Evolutionary conservation across 2,329 filamentous ascomycete genomes (phyloP).

Genomic region (Escovopsis sp.): DNA sequence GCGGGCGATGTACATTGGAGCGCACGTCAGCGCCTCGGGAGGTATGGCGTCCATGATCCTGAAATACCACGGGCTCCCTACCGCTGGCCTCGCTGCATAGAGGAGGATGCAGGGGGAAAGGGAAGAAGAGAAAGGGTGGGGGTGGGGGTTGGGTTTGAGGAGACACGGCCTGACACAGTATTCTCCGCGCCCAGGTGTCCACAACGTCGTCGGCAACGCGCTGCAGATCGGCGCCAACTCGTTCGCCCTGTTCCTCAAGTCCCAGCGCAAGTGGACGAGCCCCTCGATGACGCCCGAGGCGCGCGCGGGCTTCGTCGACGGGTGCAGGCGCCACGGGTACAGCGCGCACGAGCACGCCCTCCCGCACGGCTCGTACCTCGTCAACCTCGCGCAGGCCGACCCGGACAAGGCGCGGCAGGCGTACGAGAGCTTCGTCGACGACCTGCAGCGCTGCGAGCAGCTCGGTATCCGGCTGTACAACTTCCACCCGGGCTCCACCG

Average conservation of each 20-base stretch:
- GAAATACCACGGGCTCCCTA: not conserved
- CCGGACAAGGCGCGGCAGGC: conserved; percentile 68
- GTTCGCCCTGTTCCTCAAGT: conserved; percentile 91
- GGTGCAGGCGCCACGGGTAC: conserved; percentile 56
- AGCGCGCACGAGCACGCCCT: conserved; percentile 60
- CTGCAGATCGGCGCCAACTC: conserved; percentile 77
- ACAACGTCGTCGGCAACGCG: conserved; percentile 71
- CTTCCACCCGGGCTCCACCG: conserved; percentile 84
- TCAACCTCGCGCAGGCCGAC: conserved; percentile 85
- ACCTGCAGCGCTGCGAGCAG: conserved; percentile 69
- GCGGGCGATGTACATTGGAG: conserved; percentile 67
- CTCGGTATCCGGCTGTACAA: conserved; percentile 91
- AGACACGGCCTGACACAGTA: too few species aligned
- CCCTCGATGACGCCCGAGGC: conserved; percentile 58
- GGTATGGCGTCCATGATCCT: conserved; percentile 32
- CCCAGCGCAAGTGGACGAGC: conserved; percentile 86
- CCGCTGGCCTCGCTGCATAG: not conserved
- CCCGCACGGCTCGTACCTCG: conserved; percentile 89
- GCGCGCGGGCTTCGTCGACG: conserved; percentile 51
- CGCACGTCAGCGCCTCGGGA: conserved; percentile 82
- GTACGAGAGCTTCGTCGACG: conserved; percentile 74
- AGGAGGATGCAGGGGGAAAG: too few species aligned
- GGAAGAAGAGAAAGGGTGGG: too few species aligned
- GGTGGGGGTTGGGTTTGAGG: too few species aligned
- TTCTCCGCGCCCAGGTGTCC: conserved; percentile 46